Conservation (phyloP, 2,329 filamentous ascomycete species). For the Fusarium sp. region DNA sequence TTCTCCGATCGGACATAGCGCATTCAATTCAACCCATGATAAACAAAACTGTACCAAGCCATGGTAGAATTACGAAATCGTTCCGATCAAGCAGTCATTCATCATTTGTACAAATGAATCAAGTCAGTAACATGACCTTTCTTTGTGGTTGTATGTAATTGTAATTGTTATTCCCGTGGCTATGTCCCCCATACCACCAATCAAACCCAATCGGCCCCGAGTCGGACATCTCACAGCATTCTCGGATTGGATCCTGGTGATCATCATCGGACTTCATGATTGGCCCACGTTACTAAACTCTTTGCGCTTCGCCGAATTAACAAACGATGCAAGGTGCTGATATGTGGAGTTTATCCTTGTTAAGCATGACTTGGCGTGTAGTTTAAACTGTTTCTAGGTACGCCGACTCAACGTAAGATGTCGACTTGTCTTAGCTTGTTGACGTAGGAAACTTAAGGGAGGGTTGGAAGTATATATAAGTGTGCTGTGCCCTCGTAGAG, state of each 20-base stretch:
- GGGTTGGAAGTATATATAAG: background rate
- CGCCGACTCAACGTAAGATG: background rate
- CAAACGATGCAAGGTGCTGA: background rate
- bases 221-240: no score
- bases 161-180: background rate
- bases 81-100: no score
- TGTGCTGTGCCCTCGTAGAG: background rate
- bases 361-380: background rate
- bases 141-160: background rate
- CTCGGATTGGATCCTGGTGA: background rate
- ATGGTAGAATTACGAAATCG: background rate
- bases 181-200: fast-evolving
- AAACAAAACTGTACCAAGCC: fast-evolving
- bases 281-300: background rate
- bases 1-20: background rate
- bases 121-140: no score
- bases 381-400: background rate
- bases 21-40: background rate
- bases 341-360: background rate
- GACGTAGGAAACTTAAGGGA: fast-evolving
- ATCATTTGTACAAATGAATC: no score
- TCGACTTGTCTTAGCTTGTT: background rate
- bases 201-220: background rate
- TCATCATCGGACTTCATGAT: background rate
- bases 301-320: background rate